Conservation (phyloP, 1,284 basidiomycete species). For the Apiotrichum mycotoxinovorans region DNA sequence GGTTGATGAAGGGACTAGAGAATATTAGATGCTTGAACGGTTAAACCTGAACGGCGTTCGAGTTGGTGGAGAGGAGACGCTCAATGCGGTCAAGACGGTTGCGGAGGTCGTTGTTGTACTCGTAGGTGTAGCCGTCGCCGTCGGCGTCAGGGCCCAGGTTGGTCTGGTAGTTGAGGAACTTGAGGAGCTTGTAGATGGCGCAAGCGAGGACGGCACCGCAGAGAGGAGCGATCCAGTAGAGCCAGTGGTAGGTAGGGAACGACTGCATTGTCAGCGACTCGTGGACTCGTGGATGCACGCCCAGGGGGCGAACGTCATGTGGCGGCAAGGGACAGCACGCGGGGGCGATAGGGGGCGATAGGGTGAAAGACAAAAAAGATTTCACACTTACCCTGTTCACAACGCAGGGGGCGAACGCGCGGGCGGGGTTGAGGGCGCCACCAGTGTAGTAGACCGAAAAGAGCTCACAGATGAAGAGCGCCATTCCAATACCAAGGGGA, state of each 20-base stretch:
- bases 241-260: conserved; percentile 46
- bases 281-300: background rate
- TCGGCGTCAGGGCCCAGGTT: conserved; percentile 30
- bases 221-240: conserved; percentile 49
- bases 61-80: conserved; percentile 10
- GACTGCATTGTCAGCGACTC: background rate
- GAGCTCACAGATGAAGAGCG: conserved; percentile 53
- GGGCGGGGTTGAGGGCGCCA: conserved; percentile 49
- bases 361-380: background rate
- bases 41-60: conserved; percentile 1
- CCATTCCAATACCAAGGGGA: conserved; percentile 55
- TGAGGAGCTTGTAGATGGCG: conserved; percentile 47
- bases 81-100: conserved; percentile 26
- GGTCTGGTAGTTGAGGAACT: conserved; percentile 27
- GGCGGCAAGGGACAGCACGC: too few species aligned
- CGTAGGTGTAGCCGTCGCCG: conserved; percentile 17
- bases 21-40: background rate
- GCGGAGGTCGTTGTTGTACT: conserved; percentile 12
- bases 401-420: conserved; percentile 50
- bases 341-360: too few species aligned
- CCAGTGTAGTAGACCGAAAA: conserved; percentile 50
- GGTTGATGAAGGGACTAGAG: background rate
- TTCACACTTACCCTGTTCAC: conserved; percentile 16
- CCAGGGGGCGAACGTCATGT: too few species aligned
- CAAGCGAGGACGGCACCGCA: conserved; percentile 44